These are phyloP conservation scores for barrel medic (Medicago truncatula) DNA, from an alignment of 306 rosid species.

Conservation along the genomic window MtrunA17r5.0-ANR NC_053042.1:41957001-41957500, in stretches of 20 bases:
- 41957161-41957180: conserved; percentile 18
- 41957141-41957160: conserved; percentile 11
- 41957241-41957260: conserved; percentile 23
- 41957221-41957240: conserved; percentile 23
- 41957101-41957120: not conserved
- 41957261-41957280: conserved; percentile 35
- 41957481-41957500: not conserved
- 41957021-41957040: conserved; percentile 39
- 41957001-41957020: conserved; percentile 79
- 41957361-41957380: conserved; percentile 20
- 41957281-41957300: not conserved
- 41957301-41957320: not conserved
- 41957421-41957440: conserved; percentile 14
- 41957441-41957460: not conserved
- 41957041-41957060: conserved; percentile 52
- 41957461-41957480: not conserved
- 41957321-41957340: not conserved
- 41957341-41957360: conserved; percentile 27
- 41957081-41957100: not conserved
- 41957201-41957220: conserved; percentile 35
- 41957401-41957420: conserved; percentile 14
- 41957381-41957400: not conserved
- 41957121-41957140: not conserved
- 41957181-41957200: conserved; percentile 42
- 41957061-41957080: conserved; percentile 29